Base-by-base conservation (phyloP, 2,329 filamentous ascomycete genomes). In the Fusarium torreyae region DNA sequence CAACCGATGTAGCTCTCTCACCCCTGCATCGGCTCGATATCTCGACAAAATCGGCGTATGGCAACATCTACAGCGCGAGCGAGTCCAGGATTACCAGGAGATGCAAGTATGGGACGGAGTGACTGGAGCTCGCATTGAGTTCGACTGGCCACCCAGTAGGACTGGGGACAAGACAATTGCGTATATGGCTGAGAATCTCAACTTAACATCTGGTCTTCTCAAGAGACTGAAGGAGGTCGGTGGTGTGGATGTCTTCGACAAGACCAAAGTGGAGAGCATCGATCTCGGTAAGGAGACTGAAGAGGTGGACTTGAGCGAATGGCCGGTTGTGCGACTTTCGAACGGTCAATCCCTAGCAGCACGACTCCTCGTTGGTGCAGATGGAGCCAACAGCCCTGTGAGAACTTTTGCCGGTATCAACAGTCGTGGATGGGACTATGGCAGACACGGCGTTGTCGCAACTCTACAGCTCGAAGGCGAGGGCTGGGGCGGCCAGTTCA, bases 71-170 rank as follows among this genome's bases (percentile, higher is more conserved):
- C 87, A 92, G 71, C 82, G 85, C 42, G 84, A 88, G 7, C 89
- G 96, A 33, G 88, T 96, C 34, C 94, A 98, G 82, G 87, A 90
- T 1, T 99, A 98, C 79, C 91, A 97, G 63, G 92, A 95, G 74
- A 99, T 99, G 96, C 92, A 97, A 79, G 96, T 98, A 33, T 99
- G 97, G 96, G 96, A 99, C 79, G 97, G 95, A 66, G 89, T 97
- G 58, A 93, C 92, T 40, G 94, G 90, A 62, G 93, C 94, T 36
- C 89, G 91, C 72, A 96, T 99, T 77, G 92, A 93, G 72, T 99
- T 99, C 79, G 92, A 96, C 81, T 92, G 91, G 91, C 80, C 80
- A 22, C 82, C 82, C 7, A 78, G 77, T 43, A 77, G 82, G 38
- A 83, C 85, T 74, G 70, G 63, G 77, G 82, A 83, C 76, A 87